phyloP scores from a whole-genome alignment of 1,284 basidiomycete species.

The Cutaneotrichosporon sp. region DNA sequence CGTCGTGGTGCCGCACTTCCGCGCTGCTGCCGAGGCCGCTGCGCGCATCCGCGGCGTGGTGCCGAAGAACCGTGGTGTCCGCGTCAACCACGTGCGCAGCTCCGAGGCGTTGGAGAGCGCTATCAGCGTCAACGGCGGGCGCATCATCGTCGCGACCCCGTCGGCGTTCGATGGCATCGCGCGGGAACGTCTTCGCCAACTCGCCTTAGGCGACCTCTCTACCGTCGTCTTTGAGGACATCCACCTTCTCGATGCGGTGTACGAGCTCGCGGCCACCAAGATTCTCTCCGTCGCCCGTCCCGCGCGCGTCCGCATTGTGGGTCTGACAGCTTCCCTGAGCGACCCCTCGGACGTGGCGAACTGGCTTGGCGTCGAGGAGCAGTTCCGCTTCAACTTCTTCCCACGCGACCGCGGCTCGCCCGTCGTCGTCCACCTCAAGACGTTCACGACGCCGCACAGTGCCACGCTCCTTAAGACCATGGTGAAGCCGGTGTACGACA shows the following conservation, averaged over 20 bases:
- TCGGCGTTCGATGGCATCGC: conserved; percentile 40
- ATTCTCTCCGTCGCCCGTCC: conserved; percentile 64
- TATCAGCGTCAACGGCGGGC: conserved; percentile 17
- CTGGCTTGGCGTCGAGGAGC: conserved; percentile 73
- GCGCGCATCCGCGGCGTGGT: conserved; percentile 43
- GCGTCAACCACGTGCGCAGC: conserved; percentile 30
- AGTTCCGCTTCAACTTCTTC: conserved; percentile 73
- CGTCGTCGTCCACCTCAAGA: conserved; percentile 67
- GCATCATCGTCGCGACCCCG: conserved; percentile 52
- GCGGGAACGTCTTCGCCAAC: conserved; percentile 8
- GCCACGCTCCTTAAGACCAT: conserved; percentile 86
- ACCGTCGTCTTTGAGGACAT: conserved; percentile 83
- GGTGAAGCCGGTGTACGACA: conserved; percentile 83
- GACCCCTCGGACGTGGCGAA: conserved; percentile 77
- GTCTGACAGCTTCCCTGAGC: conserved; percentile 73
- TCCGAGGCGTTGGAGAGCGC: conserved; percentile 36
- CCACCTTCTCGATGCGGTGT: conserved; percentile 76
- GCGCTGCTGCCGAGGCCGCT: conserved; percentile 46
- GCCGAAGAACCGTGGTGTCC: conserved; percentile 33
- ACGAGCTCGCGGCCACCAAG: conserved; percentile 78
- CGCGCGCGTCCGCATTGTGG: conserved; percentile 71
- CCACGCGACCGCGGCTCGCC: conserved; percentile 82
- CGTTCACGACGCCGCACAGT: conserved; percentile 86
- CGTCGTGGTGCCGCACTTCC: conserved; percentile 47
- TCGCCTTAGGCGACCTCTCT: conserved; percentile 56